Conservation (phyloP, 2,329 filamentous ascomycete species). For the Penicillium psychrosexuale region DNA sequence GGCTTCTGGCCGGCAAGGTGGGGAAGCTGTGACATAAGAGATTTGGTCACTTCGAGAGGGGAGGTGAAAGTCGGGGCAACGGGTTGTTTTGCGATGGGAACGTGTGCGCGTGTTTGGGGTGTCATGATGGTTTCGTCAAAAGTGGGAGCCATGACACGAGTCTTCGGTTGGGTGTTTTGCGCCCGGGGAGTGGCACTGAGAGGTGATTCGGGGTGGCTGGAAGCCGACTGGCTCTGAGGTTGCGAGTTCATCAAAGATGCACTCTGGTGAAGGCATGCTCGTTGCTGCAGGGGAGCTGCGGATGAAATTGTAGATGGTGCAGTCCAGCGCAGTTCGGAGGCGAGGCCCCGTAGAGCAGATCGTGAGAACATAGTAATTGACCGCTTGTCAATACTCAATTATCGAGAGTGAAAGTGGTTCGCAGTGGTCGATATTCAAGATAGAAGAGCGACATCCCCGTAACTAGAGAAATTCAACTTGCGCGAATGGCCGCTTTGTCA, state of each 20-base stretch:
- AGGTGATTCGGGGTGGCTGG: constrained; percentile 30
- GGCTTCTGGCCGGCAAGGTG: constrained; percentile 44
- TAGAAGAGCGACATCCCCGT: constrained; percentile 14
- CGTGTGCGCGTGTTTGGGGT: constrained; percentile 24
- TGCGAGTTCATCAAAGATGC: constrained; percentile 25
- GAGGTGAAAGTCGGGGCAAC: constrained; percentile 37
- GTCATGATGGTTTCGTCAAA: constrained; percentile 17
- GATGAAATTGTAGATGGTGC: constrained; percentile 22
- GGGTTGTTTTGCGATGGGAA: constrained; percentile 34
- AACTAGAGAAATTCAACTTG: constrained; percentile 36
- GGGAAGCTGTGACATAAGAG: constrained; percentile 44
- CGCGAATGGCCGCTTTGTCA: constrained; percentile 28
- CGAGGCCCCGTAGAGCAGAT: constrained; percentile 31
- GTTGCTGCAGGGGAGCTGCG: constrained; percentile 30
- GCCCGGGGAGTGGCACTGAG: constrained; percentile 26
- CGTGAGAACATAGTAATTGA: constrained; percentile 37
- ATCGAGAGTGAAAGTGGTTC: constrained; percentile 14
- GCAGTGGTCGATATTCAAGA: constrained; percentile 9
- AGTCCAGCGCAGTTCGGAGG: constrained; percentile 27
- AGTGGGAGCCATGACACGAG: constrained; percentile 6
- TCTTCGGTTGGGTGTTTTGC: constrained; percentile 24
- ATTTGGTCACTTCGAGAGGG: constrained; percentile 42
- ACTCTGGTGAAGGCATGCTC: constrained; percentile 44
- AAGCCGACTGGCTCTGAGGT: constrained; percentile 31
- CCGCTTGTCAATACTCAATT: constrained; percentile 11